Conservation (phyloP, 2,329 filamentous ascomycete species). For the Alternaria arborescens region DNA sequence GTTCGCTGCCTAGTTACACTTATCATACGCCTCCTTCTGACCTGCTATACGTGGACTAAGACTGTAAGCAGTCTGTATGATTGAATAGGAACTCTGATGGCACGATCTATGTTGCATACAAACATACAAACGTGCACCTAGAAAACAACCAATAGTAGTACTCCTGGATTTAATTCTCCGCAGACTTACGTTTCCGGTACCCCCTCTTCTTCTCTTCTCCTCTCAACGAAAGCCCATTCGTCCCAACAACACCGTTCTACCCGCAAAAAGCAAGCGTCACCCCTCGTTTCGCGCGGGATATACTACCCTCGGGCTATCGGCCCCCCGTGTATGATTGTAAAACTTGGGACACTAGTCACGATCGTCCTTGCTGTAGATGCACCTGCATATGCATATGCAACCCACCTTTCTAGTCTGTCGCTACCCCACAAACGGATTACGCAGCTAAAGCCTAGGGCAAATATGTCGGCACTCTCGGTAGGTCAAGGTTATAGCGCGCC, state of each 20-base stretch:
- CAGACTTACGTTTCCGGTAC: background rate
- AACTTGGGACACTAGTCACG: background rate
- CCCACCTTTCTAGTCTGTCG: background rate
- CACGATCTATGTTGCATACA: background rate
- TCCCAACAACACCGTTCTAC: background rate
- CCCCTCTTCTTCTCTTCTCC: background rate
- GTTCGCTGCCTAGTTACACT: background rate
- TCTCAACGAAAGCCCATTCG: background rate
- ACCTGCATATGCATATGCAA: constrained; percentile 1
- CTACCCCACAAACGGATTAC: constrained; percentile 4
- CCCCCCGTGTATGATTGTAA: background rate
- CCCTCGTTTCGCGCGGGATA: background rate
- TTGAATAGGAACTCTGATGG: background rate
- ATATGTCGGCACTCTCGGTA: background rate
- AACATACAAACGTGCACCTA: background rate
- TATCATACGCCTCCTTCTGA: background rate
- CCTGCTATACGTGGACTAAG: background rate
- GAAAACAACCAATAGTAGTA: background rate
- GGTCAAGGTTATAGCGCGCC: background rate
- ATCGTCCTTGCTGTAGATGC: constrained; percentile 1
- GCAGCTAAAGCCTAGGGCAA: constrained; percentile 2
- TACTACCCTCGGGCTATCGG: background rate
- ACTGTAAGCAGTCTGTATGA: no score
- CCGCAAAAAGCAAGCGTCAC: background rate
- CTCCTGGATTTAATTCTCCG: background rate